These are phyloP conservation scores for Beauveria sp. DNA, from an alignment of 2,329 filamentous ascomycete genomes.

Conservation along the genomic window DNA sequence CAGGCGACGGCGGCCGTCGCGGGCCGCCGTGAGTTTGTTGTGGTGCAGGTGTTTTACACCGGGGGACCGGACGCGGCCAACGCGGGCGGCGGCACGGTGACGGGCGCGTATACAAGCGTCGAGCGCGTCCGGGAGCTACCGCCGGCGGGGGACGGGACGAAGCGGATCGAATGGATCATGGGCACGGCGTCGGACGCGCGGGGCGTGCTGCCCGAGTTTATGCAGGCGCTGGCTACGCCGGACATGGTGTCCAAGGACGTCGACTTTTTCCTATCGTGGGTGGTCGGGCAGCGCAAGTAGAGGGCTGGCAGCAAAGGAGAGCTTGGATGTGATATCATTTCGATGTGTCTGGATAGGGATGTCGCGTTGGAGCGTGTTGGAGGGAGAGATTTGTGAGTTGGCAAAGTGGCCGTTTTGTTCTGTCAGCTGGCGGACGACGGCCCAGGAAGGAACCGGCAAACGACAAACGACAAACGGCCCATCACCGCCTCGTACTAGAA, in stretches of 20 bases:
- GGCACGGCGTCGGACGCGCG: conserved; percentile 65
- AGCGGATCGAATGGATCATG: conserved; percentile 66
- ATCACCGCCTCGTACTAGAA: neutral
- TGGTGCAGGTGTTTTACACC: conserved; percentile 48
- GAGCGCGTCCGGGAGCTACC: conserved; percentile 48
- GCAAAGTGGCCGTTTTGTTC: neutral
- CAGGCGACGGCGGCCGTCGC: conserved; percentile 46
- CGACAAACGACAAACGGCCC: neutral
- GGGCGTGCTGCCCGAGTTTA: conserved; percentile 56
- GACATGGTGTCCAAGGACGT: conserved; percentile 64
- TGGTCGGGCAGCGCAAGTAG: conserved; percentile 36
- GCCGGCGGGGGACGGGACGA: conserved; percentile 18
- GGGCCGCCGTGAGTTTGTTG: conserved; percentile 41
- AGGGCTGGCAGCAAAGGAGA: neutral
- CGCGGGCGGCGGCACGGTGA: conserved; percentile 38
- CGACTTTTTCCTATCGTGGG: conserved; percentile 58
- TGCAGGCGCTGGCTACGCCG: conserved; percentile 58
- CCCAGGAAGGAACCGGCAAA: neutral
- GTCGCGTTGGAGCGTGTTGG: neutral
- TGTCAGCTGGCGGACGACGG: neutral
- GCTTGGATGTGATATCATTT: neutral
- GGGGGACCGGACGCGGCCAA: conserved; percentile 28
- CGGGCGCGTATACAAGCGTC: conserved; percentile 57
- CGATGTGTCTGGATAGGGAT: neutral
- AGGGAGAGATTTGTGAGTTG: neutral